Evolutionary conservation across 2,329 filamentous ascomycete genomes (phyloP).

Genomic region (Neonectria punicea): DNA sequence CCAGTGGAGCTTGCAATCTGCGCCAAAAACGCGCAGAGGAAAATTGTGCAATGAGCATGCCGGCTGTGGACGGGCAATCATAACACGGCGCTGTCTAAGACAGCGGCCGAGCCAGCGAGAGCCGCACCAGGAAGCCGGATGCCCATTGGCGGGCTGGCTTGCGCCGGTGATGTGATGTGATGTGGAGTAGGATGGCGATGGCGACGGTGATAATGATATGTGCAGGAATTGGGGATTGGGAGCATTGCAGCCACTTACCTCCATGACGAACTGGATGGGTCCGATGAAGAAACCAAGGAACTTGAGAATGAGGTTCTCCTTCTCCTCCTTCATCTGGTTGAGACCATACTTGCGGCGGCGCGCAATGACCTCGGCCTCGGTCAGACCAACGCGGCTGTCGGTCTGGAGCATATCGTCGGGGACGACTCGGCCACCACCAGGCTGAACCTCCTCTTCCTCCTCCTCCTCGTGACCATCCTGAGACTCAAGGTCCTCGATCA

Average conservation of each 20-base stretch:
- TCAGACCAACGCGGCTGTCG: conserved; percentile 77
- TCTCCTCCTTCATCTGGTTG: conserved; percentile 93
- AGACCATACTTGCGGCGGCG: conserved; percentile 79
- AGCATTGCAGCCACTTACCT: conserved; percentile 63
- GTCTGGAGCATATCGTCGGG: conserved; percentile 83
- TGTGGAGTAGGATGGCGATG: neutral
- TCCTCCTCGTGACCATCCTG: conserved; percentile 77
- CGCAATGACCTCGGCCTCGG: conserved; percentile 72
- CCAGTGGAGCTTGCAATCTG: conserved; percentile 44
- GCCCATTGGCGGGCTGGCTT: neutral
- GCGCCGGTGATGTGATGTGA: neutral
- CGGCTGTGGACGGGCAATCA: conserved; percentile 20
- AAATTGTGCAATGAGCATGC: conserved; percentile 36
- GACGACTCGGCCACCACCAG: conserved; percentile 68
- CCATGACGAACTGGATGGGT: conserved; percentile 95
- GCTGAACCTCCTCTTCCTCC: conserved; percentile 61
- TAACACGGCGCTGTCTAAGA: conserved; percentile 23
- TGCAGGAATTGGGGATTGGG: neutral
- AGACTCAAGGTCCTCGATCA: conserved; percentile 89
- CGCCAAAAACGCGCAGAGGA: conserved; percentile 38
- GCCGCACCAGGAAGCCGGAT: conserved; percentile 2
- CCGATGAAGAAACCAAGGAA: conserved; percentile 86
- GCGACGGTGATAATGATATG: neutral
- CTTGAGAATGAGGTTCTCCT: conserved; percentile 85
- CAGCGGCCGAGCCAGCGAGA: conserved; percentile 21